A percentile compares a stretch with the other conserved stretches of the same genome.
Conservation (phyloP, 108 stramenopile genomes). For the Pseudonitzschia multiseries region DNA sequence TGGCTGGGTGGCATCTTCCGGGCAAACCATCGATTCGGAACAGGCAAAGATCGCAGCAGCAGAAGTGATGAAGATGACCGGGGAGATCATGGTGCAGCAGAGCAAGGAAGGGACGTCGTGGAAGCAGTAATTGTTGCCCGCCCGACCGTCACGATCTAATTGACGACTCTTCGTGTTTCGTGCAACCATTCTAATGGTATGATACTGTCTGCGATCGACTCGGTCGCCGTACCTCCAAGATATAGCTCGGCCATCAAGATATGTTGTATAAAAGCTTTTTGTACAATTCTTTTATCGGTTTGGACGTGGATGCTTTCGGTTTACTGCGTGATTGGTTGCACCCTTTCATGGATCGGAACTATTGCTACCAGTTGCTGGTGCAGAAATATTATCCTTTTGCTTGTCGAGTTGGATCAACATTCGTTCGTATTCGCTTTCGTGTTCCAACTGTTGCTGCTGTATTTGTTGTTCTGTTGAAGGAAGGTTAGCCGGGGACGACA, state of each 20-base stretch:
- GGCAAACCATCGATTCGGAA: constrained; percentile 41
- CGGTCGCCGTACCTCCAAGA: no score
- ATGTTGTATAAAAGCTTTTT: no score
- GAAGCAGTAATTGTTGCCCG: constrained; percentile 23
- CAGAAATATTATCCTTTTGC: neutral
- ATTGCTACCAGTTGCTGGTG: neutral
- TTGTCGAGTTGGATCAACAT: neutral
- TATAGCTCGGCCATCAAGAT: no score
- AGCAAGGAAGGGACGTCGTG: constrained; percentile 73
- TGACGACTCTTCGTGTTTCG: no score
- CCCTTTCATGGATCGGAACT: neutral
- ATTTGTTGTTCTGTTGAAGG: neutral
- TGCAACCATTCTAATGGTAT: no score
- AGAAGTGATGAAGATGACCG: constrained; percentile 64
- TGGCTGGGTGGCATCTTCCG: constrained; percentile 43
- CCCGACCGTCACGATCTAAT: no score
- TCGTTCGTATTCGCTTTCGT: constrained; percentile 1
- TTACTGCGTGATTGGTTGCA: neutral
- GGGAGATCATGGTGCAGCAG: constrained; percentile 74
- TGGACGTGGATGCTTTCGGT: no score
- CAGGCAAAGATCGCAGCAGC: constrained; percentile 64
- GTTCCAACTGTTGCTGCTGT: neutral
- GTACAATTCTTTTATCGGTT: no score
- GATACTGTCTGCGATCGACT: no score
- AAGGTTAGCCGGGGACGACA: neutral